phyloP scores from a whole-genome alignment of 179 eudicot species.

The Actinidia chinensis region DNA sequence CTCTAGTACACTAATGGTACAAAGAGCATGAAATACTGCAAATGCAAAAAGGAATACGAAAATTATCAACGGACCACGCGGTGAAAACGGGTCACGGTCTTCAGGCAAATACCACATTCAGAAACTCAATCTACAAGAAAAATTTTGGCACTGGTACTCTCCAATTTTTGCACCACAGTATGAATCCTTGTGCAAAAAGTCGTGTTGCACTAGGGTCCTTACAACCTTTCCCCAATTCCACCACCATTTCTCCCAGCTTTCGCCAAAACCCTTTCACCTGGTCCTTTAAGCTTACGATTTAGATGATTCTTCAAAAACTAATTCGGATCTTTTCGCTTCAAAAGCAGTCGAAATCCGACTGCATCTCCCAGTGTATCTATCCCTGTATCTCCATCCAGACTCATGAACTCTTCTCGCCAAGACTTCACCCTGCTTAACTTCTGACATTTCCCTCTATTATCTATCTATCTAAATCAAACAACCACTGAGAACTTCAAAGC shows the following conservation, averaged over 20 bases:
- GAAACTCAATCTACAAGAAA: conserved; percentile 47
- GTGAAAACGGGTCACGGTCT: conserved; percentile 83
- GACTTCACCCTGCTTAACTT: conserved; percentile 42
- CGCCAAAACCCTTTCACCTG: conserved; percentile 77
- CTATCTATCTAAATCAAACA: background rate
- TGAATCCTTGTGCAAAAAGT: conserved; percentile 64
- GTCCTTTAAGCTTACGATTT: conserved; percentile 62
- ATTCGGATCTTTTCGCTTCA: conserved; percentile 17
- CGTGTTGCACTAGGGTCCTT: conserved; percentile 75
- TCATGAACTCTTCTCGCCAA: conserved; percentile 75
- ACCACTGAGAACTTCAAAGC: conserved; percentile 7
- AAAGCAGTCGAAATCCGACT: conserved; percentile 19
- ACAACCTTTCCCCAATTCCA: conserved; percentile 72
- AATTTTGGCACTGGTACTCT: conserved; percentile 47
- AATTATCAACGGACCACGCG: conserved; percentile 74
- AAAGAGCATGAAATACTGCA: conserved; percentile 38
- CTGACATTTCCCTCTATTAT: conserved; percentile 38
- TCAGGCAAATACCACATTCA: conserved; percentile 90
- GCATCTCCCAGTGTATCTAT: conserved; percentile 46
- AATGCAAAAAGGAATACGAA: conserved; percentile 62
- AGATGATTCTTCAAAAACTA: conserved; percentile 11
- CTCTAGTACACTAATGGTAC: too few species aligned
- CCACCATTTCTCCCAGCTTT: conserved; percentile 73
- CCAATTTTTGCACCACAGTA: conserved; percentile 55
- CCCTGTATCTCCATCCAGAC: conserved; percentile 60